Conservation (phyloP, 2,329 filamentous ascomycete species). For the Ascochyta pisi region DNA sequence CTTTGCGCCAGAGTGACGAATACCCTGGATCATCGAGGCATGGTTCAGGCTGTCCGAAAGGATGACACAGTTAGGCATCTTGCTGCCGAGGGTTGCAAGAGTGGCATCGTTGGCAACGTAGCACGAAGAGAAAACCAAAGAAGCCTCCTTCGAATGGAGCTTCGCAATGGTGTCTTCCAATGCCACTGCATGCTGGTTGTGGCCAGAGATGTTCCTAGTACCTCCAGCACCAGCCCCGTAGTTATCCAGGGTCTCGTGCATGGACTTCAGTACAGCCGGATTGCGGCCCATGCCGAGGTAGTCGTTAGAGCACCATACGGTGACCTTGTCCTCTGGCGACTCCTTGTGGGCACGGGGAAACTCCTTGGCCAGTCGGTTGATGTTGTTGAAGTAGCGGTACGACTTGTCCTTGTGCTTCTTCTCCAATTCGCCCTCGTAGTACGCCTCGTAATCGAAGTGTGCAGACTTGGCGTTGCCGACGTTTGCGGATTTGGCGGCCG, state of each 20-base stretch:
- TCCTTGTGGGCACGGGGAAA: conserved; percentile 95
- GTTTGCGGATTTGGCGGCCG: conserved; percentile 28
- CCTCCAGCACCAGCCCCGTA: conserved; percentile 96
- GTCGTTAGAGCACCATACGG: conserved; percentile 99
- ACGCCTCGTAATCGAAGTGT: conserved; percentile 89
- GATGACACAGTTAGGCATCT: conserved; percentile 94
- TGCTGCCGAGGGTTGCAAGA: conserved; percentile 93
- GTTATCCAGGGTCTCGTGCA: conserved; percentile 93
- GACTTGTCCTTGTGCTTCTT: conserved; percentile 99
- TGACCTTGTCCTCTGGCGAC: conserved; percentile 81
- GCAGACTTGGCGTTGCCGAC: conserved; percentile 54
- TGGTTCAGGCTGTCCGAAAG: conserved; percentile 98
- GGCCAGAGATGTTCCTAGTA: conserved; percentile 96
- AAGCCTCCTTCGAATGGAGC: conserved; percentile 88
- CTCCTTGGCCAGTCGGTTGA: conserved; percentile 95
- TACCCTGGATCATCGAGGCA: conserved; percentile 99
- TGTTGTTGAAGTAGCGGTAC: conserved; percentile 99
- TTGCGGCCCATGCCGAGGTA: conserved; percentile 98
- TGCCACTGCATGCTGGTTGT: conserved; percentile 91
- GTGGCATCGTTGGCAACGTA: conserved; percentile 99
- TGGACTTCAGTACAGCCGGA: conserved; percentile 80
- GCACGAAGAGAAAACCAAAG: conserved; percentile 95
- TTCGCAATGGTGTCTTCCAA: conserved; percentile 84
- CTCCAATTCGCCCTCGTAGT: conserved; percentile 87
- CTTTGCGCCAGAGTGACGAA: conserved; percentile 93